A percentile compares a stretch with the other conserved stretches of the same genome.
Conservation (phyloP, 2,329 filamentous ascomycete species). For the Aspergillus ruber region DNA sequence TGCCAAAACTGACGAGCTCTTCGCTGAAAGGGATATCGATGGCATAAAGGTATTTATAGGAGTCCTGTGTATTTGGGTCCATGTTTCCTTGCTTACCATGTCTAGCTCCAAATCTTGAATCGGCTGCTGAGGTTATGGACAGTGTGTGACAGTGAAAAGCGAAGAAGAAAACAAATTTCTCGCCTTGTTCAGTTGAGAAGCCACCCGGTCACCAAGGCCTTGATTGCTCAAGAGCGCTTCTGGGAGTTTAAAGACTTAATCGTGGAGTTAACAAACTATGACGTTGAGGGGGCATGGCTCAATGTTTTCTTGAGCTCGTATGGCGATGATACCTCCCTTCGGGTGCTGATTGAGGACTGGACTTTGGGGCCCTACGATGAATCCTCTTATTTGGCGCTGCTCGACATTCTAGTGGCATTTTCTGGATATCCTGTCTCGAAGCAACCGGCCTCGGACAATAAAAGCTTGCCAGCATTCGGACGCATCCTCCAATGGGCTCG, state of each 20-base stretch:
- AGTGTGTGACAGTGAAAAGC: not conserved
- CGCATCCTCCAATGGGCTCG: not conserved
- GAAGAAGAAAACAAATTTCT: not conserved
- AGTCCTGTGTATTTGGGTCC: not conserved
- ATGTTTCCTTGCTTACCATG: not conserved
- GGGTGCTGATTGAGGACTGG: constrained; percentile 1
- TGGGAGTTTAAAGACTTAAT: constrained; percentile 3
- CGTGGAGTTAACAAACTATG: not conserved
- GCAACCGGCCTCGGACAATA: not conserved
- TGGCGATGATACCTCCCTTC: not conserved
- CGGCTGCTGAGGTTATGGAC: not conserved
- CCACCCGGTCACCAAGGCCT: not conserved
- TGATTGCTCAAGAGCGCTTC: constrained; percentile 1
- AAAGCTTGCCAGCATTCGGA: not conserved
- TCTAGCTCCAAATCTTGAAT: not conserved
- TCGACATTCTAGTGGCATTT: not conserved
- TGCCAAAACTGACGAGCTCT: not conserved
- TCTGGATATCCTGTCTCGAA: not conserved
- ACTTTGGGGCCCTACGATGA: constrained; percentile 1
- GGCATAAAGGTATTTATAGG: not conserved
- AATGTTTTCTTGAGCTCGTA: not conserved
- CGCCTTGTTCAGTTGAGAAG: not conserved
- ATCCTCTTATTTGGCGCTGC: constrained; percentile 1
- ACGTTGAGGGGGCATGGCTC: not conserved
- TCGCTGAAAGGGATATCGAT: not conserved